Evolutionary conservation across 2,329 filamentous ascomycete genomes (phyloP), one percentile per base, ranked within the genome.

Genomic region (Aspergillus sp.): DNA sequence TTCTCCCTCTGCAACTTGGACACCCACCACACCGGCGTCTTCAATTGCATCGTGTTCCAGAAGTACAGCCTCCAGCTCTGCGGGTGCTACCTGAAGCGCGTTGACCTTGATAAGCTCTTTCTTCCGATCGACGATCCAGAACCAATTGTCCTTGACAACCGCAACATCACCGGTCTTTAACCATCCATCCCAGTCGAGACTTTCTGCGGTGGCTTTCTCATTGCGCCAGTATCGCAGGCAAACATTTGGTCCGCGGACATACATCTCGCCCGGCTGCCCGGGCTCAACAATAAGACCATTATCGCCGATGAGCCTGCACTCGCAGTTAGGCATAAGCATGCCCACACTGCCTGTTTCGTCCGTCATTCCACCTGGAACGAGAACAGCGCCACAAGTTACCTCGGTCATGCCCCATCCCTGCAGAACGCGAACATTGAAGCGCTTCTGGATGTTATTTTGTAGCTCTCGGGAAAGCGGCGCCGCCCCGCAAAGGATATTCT

Each of bases 351-450:
- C 77, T 11, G 72, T 75, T 35, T 72, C 64, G 49, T 73, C 71
- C 49, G 56, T 56, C n/a, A 71, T 52, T 2, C 72, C 69, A 2
- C 66, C 68, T 1, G 76, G 73, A 7, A 79, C 69, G 42, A 73
- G 74, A 14, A 77, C 67, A 0, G 71, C 76, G 6, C 68, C 72
- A 47, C 70, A 74, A 2, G 71, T 73, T 14, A 72, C 69, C 65
- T 85, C 83, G 0, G 83, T 85, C 82, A 85, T 84, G 3, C 83
- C 83, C 77, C 81, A 84, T 1, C 79, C 82, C 59, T 83, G 82
- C 63, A 68, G 69, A 24, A 79, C 69, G 40, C 70, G 67, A 19
- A 76, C 55, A 3, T 65, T 59, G 49, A 76, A 74, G 2, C 69
- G 62, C 19, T 66, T 66, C 55, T 80, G 75, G 19, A 81, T 76